Evolutionary conservation across 1,139 yeast genomes (phyloP), one percentile per base, ranked within the genome.

Genomic region (Candida pseudoviswanathii): DNA sequence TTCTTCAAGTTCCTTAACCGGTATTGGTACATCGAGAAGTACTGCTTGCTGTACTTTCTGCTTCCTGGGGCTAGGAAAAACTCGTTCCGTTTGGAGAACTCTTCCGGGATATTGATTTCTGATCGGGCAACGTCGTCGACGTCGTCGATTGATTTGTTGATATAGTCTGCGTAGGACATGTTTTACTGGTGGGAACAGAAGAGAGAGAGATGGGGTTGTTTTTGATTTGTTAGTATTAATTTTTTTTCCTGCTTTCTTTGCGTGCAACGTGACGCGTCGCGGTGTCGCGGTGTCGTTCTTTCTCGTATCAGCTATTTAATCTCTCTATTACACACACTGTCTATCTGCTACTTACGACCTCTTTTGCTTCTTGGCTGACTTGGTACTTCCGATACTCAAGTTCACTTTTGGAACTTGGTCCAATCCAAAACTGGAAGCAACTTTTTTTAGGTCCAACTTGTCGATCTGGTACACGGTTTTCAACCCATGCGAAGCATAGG

Each of bases 391-490:
- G 58, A 94, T 90, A 33, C 96, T 86, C 54, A 94, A 92, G 65
- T 94, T 94, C 48, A 94, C 99, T 75, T 91, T 91, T 57, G 99
- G 99, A 42, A 99, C 98, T 24, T 89, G 86, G 45, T 87, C 86
- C 71, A 95, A 94, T 5, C 99, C 99, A 68, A 89, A 94, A 10
- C 96, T 86, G 68, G 87, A 89, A 53, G 97, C 99, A 33, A 94
- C 98, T 75, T 92, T 94, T 39, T 86, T 94, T 58, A 94, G 77
- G 68, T 94, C 99, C 53, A 94, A 78, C 71, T 92, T 90, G 70
- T 94, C 98, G 59, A 94, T 90, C 71, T 92, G 96, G 66, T 94
- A 94, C 21, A 94, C 98, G 1, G 97, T 88, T 70, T 94, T 94
- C 67, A 94, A 78, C 63, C 92, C 96, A 71, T 94, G 99, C 30